phyloP scores from a whole-genome alignment of 2,329 filamentous ascomycete genomes.

The Ophiostoma fasciatum region DNA sequence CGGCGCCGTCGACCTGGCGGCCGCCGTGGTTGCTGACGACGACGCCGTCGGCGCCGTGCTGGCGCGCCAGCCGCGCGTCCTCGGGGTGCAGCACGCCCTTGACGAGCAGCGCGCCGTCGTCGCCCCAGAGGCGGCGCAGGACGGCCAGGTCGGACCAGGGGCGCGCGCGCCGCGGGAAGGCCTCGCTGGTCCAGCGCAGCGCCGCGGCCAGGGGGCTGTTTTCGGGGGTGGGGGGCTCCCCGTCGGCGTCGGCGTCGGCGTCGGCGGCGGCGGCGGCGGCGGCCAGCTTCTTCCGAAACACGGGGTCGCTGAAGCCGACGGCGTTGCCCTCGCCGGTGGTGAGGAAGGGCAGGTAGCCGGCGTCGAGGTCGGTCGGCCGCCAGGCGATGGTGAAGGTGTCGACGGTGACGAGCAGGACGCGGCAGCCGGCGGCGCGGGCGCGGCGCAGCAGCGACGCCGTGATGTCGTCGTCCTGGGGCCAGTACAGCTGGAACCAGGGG shows the following conservation, averaged over 20 bases:
- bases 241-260: constrained; percentile 16
- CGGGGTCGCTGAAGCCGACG: constrained; percentile 52
- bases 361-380: too few relatives aligned
- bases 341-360: too few relatives aligned
- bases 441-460: constrained; percentile 38
- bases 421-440: too few relatives aligned
- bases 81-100: constrained; percentile 41
- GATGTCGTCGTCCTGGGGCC: constrained; percentile 50
- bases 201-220: constrained; percentile 34
- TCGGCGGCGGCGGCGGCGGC: too few relatives aligned
- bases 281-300: constrained; percentile 44
- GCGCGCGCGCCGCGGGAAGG: constrained; percentile 37
- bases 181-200: constrained; percentile 34
- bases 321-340: constrained; percentile 41
- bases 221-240: constrained; percentile 24
- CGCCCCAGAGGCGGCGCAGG: constrained; percentile 37
- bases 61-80: constrained; percentile 30
- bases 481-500: constrained; percentile 61
- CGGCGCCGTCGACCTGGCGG: constrained; percentile 40
- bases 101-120: constrained; percentile 43
- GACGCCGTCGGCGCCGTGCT: constrained; percentile 32
- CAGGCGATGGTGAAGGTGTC: too few relatives aligned
- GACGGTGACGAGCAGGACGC: too few relatives aligned
- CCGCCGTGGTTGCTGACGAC: constrained; percentile 44
- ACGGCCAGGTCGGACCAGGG: constrained; percentile 48